Conservation (phyloP, 2,329 filamentous ascomycete species). For the Botrytis galanthina region DNA sequence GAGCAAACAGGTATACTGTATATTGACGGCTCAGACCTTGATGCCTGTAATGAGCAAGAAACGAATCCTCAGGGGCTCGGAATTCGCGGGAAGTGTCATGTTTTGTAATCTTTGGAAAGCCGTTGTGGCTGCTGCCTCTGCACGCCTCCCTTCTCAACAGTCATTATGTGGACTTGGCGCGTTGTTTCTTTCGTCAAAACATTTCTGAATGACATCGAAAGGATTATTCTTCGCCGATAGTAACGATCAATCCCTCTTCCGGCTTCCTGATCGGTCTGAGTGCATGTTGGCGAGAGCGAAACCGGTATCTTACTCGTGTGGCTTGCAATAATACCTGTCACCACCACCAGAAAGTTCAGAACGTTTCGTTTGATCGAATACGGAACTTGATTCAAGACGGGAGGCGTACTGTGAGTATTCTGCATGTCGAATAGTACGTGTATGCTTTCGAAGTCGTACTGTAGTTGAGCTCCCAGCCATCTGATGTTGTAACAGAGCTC, state of each 20-base stretch:
- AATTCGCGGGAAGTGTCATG: background rate
- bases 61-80: background rate
- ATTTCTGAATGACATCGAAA: background rate
- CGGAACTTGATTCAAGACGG: background rate
- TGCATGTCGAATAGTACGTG: background rate
- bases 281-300: background rate
- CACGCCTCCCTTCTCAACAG: background rate
- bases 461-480: background rate
- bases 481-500: background rate
- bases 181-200: background rate
- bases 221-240: background rate
- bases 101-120: background rate
- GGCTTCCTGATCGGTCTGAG: background rate
- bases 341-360: background rate
- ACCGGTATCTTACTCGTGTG: background rate
- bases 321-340: background rate
- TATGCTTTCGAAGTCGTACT: background rate
- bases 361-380: background rate
- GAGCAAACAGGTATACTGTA: slow-evolving; percentile 1
- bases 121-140: slow-evolving; percentile 9
- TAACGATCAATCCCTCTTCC: background rate
- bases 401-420: background rate
- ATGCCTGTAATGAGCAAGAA: background rate
- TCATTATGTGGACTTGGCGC: background rate
- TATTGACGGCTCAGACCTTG: background rate